Percentiles rank a stretch among this genome's conserved stretches.
These are phyloP conservation scores for Lactarius pseudohatsudake DNA, from an alignment of 768 basidiomycete species.

Conservation along the genomic window DNA sequence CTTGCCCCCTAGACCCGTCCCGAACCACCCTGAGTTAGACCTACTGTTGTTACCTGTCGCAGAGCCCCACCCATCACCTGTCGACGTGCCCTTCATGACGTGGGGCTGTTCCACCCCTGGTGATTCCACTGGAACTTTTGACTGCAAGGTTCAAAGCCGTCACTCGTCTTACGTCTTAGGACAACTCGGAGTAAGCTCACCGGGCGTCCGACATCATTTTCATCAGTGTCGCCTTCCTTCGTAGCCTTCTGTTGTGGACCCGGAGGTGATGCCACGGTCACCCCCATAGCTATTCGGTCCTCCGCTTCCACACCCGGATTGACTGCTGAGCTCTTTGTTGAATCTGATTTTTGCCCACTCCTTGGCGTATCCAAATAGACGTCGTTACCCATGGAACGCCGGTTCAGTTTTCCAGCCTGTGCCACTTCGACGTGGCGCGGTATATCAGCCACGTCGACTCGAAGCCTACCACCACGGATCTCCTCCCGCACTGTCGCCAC, in stretches of 20 bases:
- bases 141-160: not conserved
- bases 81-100: not conserved
- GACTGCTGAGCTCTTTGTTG: not conserved
- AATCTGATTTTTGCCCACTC: not conserved
- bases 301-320: not conserved
- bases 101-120: not conserved
- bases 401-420: not conserved
- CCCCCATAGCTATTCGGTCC: not conserved
- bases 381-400: too few species aligned
- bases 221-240: not conserved
- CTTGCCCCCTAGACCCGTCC: not conserved
- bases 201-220: not conserved
- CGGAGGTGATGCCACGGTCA: too few species aligned
- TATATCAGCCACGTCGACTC: not conserved
- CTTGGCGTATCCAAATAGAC: not conserved
- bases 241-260: not conserved
- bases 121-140: not conserved
- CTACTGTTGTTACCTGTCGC: too few species aligned
- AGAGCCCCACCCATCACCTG: too few species aligned
- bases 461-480: constrained; percentile 7
- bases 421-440: not conserved
- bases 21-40: too few species aligned
- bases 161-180: not conserved
- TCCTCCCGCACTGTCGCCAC: constrained; percentile 20
- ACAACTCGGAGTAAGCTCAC: not conserved